Base-by-base conservation (phyloP, 345 rosid genomes). In the Odontarrhena argentea region DNA sequence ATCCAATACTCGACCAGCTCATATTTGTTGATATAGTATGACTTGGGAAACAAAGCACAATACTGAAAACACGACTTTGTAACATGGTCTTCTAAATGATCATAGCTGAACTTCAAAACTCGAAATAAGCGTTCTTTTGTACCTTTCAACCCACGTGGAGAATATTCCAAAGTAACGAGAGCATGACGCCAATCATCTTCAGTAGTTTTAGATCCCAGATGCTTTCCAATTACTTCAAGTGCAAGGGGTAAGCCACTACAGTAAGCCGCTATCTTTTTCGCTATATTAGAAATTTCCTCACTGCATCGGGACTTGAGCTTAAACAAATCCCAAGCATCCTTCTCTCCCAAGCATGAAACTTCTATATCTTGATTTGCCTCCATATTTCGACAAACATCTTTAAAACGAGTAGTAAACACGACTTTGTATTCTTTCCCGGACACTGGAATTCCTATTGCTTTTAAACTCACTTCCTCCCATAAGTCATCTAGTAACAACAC, bases 301-400 rank as follows among this genome's bases (percentile, higher is more conserved):
- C 12, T 34, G 6, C 37, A 46, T 1, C 53, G 25, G 3, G 68
- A 65, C 8, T 41, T 26, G 0, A 9, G 25, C 28, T 35, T 5
- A 4, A 72, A 72, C 65, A 72, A 41, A 8, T 57, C 26, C 22
- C 24, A 47, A 1, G 76, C 65, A 2, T 50, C 35, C n/a, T 18
- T 32, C 8, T 14, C 41, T 6, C 22, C 3, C 38, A 71, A 32
- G 48, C 55, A 45, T 3, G 56, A 12, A 18, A 68, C 70, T 40
- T 47, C 7, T 55, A 65, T 65, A 12, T 25, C 10, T 35, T 28
- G 26, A 40, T 25, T 41, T 12, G 49, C 37, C 9, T 11, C 4
- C 63, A 40, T 58, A 0, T 0, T 2, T n/a, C 4, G 15, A 58
- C 63, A 58, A 0, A 58, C 24, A 41, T 41, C 36, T n/a, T 12